phyloP scores from a whole-genome alignment of 2,329 filamentous ascomycete genomes.

The Cladosporium sp. region DNA sequence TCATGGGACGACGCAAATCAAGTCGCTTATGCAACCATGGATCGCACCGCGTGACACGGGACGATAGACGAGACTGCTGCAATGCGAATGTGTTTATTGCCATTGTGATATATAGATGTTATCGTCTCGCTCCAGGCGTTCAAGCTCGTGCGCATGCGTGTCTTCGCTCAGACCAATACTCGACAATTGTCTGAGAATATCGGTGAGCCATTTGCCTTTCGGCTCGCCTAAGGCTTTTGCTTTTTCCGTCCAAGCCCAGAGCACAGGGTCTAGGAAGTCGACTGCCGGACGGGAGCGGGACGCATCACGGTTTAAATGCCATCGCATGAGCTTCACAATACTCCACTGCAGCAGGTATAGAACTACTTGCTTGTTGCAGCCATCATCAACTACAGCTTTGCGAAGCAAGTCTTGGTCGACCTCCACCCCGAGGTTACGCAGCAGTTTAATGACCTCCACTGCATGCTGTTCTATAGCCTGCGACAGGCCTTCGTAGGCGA shows the following conservation, averaged over 20 bases:
- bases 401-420: slow-evolving; percentile 24
- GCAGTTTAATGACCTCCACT: slow-evolving; percentile 17
- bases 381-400: slow-evolving; percentile 26
- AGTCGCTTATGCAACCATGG: no score
- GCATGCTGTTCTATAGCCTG: slow-evolving; percentile 23
- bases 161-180: not conserved
- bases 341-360: slow-evolving; percentile 17
- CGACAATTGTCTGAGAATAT: slow-evolving; percentile 16
- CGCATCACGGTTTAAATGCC: not conserved
- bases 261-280: slow-evolving; percentile 27
- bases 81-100: not conserved
- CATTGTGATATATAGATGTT: slow-evolving; percentile 2
- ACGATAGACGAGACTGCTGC: no score
- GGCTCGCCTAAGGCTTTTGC: slow-evolving; percentile 18
- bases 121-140: slow-evolving; percentile 1
- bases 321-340: slow-evolving; percentile 6
- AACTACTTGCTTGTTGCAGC: slow-evolving; percentile 25
- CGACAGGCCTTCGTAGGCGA: slow-evolving; percentile 23
- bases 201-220: slow-evolving; percentile 27
- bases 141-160: not conserved
- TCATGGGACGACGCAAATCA: no score
- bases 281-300: slow-evolving; percentile 11
- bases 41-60: no score
- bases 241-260: slow-evolving; percentile 32
- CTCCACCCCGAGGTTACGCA: slow-evolving; percentile 21